These are phyloP conservation scores for Hippophae rhamnoides DNA, from an alignment of 306 rosid genomes.

Conservation along the genomic window DNA sequence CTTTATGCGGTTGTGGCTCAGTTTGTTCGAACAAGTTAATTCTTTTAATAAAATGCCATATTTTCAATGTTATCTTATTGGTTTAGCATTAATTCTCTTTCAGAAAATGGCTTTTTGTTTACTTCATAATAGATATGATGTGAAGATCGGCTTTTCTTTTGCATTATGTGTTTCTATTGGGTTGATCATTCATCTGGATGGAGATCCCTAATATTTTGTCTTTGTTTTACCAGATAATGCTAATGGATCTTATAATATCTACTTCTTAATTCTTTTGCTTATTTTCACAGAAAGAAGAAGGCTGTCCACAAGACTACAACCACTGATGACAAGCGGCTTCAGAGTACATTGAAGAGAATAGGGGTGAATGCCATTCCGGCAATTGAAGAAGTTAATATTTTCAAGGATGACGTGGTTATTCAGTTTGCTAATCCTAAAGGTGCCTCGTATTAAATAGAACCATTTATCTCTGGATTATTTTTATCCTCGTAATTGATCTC, in stretches of 20 bases:
- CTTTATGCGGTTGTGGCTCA: no score
- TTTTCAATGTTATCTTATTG: no score
- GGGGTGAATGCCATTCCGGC: conserved; percentile 96
- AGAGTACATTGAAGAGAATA: conserved; percentile 95
- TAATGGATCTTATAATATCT: neutral
- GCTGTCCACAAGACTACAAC: conserved; percentile 97
- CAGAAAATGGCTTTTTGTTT: no score
- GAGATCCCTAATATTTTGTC: neutral
- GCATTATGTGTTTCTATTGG: no score
- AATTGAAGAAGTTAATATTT: conserved; percentile 91
- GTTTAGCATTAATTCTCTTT: no score
- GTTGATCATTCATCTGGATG: no score
- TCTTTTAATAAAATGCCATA: no score
- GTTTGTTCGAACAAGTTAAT: no score
- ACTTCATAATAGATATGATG: no score
- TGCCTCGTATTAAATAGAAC: conserved; percentile 4
- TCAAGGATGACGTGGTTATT: conserved; percentile 91
- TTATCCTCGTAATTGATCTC: neutral
- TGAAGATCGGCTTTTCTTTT: no score
- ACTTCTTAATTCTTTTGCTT: conserved; percentile 2
- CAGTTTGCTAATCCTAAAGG: conserved; percentile 92
- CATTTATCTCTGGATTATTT: neutral
- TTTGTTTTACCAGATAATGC: neutral
- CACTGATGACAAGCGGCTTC: conserved; percentile 94
- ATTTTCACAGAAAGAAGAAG: conserved; percentile 78